Percentiles rank a stretch among this genome's conserved stretches.
Conservation (phyloP, 176 grass and related monocot species). For the Aegilops longissima region DNA sequence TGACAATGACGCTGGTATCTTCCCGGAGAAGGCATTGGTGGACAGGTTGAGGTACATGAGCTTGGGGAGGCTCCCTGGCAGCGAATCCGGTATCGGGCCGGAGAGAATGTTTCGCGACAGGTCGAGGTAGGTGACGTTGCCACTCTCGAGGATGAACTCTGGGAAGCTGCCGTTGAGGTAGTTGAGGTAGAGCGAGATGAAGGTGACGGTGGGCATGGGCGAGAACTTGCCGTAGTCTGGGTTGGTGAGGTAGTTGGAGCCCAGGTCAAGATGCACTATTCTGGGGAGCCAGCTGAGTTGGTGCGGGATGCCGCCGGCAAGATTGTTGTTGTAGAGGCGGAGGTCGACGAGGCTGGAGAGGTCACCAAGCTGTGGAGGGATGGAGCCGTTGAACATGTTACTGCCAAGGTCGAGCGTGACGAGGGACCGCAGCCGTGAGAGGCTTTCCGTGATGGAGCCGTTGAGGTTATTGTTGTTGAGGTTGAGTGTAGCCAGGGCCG, state of each 20-base stretch:
- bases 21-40: conserved; percentile 28
- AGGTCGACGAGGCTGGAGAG: too few relatives aligned
- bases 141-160: conserved; percentile 30
- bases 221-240: conserved; percentile 35
- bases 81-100: conserved; percentile 31
- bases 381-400: too few relatives aligned
- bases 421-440: too few relatives aligned
- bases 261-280: conserved; percentile 45
- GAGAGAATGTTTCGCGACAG: conserved; percentile 41
- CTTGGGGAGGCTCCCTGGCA: conserved; percentile 31
- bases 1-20: conserved; percentile 31
- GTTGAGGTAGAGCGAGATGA: conserved; percentile 56
- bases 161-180: conserved; percentile 43
- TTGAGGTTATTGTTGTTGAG: too few relatives aligned
- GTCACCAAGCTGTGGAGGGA: too few relatives aligned
- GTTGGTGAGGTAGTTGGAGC: conserved; percentile 42
- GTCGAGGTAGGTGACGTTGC: conserved; percentile 63
- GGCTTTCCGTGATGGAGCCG: too few relatives aligned
- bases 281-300: conserved; percentile 51
- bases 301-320: conserved; percentile 37
- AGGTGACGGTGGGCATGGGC: conserved; percentile 48
- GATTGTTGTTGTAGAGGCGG: conserved; percentile 69
- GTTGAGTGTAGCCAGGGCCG: too few relatives aligned
- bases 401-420: too few relatives aligned
- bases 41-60: conserved; percentile 57